Percentiles rank a stretch among this genome's conserved stretches.
Conservation (phyloP, 1,284 basidiomycete species). For the Schizophyllum commune region DNA sequence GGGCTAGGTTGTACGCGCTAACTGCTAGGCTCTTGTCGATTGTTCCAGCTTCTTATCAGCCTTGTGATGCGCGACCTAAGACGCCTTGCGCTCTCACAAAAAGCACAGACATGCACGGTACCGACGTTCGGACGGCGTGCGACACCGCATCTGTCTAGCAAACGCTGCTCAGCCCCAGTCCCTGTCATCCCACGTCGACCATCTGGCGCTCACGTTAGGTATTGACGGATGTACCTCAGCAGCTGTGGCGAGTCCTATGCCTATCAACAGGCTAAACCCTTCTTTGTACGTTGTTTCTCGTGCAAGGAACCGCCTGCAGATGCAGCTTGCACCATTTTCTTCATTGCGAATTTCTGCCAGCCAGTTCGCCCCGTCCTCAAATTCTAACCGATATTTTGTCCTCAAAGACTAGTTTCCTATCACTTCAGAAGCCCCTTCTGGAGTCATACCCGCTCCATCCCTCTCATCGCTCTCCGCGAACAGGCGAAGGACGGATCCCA, state of each 20-base stretch:
- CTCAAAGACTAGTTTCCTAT: background rate
- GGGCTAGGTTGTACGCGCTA: background rate
- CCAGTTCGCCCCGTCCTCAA: background rate
- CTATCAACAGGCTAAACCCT: background rate
- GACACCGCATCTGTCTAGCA: background rate
- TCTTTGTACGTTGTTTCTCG: background rate
- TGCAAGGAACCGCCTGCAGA: too few species aligned
- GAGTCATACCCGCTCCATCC: background rate
- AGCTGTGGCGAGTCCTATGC: background rate
- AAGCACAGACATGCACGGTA: background rate
- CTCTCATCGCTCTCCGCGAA: background rate
- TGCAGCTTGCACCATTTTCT: too few species aligned
- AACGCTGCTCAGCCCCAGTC: background rate
- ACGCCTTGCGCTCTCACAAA: background rate
- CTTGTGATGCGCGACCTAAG: background rate
- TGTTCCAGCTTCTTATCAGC: background rate
- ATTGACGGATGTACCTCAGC: background rate
- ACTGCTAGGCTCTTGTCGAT: background rate
- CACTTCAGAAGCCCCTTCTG: background rate
- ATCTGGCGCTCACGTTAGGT: background rate
- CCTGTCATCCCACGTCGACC: background rate
- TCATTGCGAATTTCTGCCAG: background rate
- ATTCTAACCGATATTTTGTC: background rate
- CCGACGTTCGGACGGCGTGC: background rate
- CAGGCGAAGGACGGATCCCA: background rate